A percentile compares a stretch with the other conserved stretches of the same genome.
phyloP scores from a whole-genome alignment of 768 basidiomycete species.

The Tulasnella calospora region DNA sequence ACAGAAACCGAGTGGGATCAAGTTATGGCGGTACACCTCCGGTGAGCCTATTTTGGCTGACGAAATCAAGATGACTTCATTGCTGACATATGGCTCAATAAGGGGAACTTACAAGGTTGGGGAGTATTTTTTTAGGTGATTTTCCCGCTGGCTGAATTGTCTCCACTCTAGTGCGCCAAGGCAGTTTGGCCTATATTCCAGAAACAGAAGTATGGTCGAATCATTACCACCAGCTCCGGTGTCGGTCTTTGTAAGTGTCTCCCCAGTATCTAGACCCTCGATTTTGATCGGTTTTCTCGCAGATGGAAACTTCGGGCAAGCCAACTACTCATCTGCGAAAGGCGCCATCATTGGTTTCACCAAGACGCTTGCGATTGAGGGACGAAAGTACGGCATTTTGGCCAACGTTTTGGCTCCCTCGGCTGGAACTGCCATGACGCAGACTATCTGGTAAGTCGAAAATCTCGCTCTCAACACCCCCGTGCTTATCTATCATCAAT shows the following conservation, averaged over 20 bases:
- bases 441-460: conserved; percentile 60
- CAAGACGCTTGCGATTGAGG: conserved; percentile 86
- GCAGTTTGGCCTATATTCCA: conserved; percentile 97
- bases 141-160: not conserved
- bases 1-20: conserved; percentile 90
- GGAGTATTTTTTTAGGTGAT: not conserved
- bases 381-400: conserved; percentile 82
- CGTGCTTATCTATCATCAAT: not conserved
- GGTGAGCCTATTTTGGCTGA: conserved; percentile 34
- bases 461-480: conserved; percentile 2
- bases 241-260: conserved; percentile 79
- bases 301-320: conserved; percentile 96
- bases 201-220: conserved; percentile 92
- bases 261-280: not conserved
- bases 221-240: conserved; percentile 88
- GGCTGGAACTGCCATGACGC: conserved; percentile 89
- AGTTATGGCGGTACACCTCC: conserved; percentile 81
- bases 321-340: conserved; percentile 92
- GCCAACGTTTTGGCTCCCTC: conserved; percentile 84
- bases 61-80: not conserved
- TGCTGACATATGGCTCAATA: not conserved
- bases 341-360: conserved; percentile 87
- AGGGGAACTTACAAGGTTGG: conserved; percentile 84
- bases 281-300: not conserved
- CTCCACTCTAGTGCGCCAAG: conserved; percentile 66